phyloP scores from a whole-genome alignment of 495 filamentous ascomycete species.

The Penicillium parvum region DNA sequence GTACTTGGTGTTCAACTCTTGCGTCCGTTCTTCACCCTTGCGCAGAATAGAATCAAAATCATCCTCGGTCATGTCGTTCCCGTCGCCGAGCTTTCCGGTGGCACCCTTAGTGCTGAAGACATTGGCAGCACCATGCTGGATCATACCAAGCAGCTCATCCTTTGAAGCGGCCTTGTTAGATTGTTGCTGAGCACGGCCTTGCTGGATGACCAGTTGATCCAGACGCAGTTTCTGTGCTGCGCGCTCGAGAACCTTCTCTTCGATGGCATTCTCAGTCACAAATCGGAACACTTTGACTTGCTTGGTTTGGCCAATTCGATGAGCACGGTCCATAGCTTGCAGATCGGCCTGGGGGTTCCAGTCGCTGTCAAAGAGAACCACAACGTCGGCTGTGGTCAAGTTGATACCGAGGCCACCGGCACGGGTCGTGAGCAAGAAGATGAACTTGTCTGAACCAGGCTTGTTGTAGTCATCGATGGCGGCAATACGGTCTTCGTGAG shows the following conservation, averaged over 20 bases:
- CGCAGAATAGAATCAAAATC: conserved; percentile 86
- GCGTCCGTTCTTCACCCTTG: conserved; percentile 84
- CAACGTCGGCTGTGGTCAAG: conserved; percentile 90
- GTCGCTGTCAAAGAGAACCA: conserved; percentile 97
- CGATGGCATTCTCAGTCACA: conserved; percentile 95
- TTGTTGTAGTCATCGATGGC: conserved; percentile 99
- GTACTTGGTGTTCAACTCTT: conserved; percentile 84
- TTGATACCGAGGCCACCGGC: conserved; percentile 99
- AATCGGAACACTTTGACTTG: conserved; percentile 96
- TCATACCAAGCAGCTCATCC: conserved; percentile 95
- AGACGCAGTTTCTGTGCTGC: conserved; percentile 96
- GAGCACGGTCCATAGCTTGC: conserved; percentile 97
- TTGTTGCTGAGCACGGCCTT: conserved; percentile 90
- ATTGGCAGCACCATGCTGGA: conserved; percentile 95
- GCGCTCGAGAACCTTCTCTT: conserved; percentile 96
- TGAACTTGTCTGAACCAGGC: conserved; percentile 89
- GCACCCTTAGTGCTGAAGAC: conserved; percentile 69
- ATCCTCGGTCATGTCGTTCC: conserved; percentile 67
- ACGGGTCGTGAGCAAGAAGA: conserved; percentile 96
- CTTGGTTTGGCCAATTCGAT: conserved; percentile 98
- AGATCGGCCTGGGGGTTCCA: conserved; percentile 99
- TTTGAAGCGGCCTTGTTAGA: conserved; percentile 86
- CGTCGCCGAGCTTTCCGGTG: conserved; percentile 49
- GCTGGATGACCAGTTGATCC: conserved; percentile 98
- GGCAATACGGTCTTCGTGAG: conserved; percentile 95